A percentile compares a stretch with the other conserved stretches of the same genome.
Conservation (phyloP, 371 early-diverging fungal genomes). For the Haplosporangium sp. region DNA sequence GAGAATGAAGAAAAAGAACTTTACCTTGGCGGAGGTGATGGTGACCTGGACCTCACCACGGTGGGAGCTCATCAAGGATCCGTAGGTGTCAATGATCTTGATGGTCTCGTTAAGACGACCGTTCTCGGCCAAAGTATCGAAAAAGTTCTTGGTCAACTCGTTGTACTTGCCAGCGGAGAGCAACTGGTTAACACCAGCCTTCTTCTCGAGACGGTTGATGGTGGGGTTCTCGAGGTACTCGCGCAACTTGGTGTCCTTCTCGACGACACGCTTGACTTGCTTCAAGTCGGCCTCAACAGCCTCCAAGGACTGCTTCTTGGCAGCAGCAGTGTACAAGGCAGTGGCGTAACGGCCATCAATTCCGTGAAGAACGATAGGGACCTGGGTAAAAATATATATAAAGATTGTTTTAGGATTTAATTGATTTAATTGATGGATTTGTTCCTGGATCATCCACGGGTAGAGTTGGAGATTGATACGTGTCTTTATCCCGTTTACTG, state of each 20-base stretch:
- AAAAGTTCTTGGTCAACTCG: slow-evolving; percentile 90
- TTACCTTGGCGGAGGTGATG: slow-evolving; percentile 91
- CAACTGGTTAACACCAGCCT: slow-evolving; percentile 76
- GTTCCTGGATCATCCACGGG: not conserved
- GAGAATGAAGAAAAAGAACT: not conserved
- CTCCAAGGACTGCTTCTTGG: slow-evolving; percentile 84
- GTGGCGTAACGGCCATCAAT: slow-evolving; percentile 98
- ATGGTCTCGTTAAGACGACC: slow-evolving; percentile 89
- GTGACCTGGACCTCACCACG: slow-evolving; percentile 91
- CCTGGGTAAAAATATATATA: slow-evolving; percentile 59
- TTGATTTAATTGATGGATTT: not conserved
- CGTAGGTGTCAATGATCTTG: slow-evolving; percentile 85
- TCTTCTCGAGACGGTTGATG: slow-evolving; percentile 82
- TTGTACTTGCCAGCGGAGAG: slow-evolving; percentile 76
- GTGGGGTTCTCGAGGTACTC: slow-evolving; percentile 91
- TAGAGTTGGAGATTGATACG: not conserved
- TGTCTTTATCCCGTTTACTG: not conserved
- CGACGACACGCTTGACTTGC: slow-evolving; percentile 72
- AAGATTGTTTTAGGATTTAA: not conserved
- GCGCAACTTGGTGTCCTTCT: slow-evolving; percentile 80
- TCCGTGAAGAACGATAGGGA: slow-evolving; percentile 89
- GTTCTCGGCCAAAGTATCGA: slow-evolving; percentile 92
- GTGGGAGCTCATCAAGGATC: slow-evolving; percentile 90
- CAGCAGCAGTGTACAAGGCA: slow-evolving; percentile 95
- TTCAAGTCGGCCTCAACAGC: slow-evolving; percentile 90